Percentiles rank a stretch among this genome's conserved stretches.
These are phyloP conservation scores for Ottelia alismoides DNA, from an alignment of 106 monocot genomes.

Conservation along the genomic window DNA sequence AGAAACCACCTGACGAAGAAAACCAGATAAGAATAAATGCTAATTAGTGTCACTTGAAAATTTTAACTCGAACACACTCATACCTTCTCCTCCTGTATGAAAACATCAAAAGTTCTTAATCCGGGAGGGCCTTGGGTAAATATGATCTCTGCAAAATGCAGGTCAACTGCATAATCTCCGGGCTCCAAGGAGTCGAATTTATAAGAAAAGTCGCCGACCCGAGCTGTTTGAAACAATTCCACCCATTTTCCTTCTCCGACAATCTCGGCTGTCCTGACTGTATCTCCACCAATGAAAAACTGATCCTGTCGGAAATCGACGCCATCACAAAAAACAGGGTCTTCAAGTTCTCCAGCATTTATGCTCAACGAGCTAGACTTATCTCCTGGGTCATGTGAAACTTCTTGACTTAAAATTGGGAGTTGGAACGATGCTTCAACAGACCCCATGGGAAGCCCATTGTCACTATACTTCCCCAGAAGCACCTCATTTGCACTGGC, in stretches of 20 bases:
- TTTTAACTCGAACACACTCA: neutral
- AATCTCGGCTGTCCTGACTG: constrained; percentile 14
- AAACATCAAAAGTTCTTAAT: constrained; percentile 49
- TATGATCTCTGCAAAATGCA: constrained; percentile 52
- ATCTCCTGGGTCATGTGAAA: neutral
- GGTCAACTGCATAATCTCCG: constrained; percentile 34
- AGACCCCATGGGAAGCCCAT: neutral
- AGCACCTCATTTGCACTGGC: neutral
- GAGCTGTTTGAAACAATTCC: constrained; percentile 35
- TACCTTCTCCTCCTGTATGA: constrained; percentile 55
- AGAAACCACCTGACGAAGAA: constrained; percentile 36
- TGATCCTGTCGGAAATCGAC: constrained; percentile 19
- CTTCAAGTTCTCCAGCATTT: constrained; percentile 28
- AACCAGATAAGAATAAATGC: neutral
- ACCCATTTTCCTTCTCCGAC: constrained; percentile 20
- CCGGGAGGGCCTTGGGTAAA: constrained; percentile 30
- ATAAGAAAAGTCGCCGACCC: constrained; percentile 38
- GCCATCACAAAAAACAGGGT: constrained; percentile 2
- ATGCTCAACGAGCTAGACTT: constrained; percentile 8
- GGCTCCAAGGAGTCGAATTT: constrained; percentile 19
- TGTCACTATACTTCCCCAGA: neutral
- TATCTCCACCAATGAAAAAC: constrained; percentile 33
- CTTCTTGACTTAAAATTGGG: no score
- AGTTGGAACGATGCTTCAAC: neutral
- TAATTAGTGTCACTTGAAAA: neutral